Evolutionary conservation across 2,329 filamentous ascomycete species (phyloP), one percentile per base, ranked within the genome.

Genomic region (Aureobasidium sp.): DNA sequence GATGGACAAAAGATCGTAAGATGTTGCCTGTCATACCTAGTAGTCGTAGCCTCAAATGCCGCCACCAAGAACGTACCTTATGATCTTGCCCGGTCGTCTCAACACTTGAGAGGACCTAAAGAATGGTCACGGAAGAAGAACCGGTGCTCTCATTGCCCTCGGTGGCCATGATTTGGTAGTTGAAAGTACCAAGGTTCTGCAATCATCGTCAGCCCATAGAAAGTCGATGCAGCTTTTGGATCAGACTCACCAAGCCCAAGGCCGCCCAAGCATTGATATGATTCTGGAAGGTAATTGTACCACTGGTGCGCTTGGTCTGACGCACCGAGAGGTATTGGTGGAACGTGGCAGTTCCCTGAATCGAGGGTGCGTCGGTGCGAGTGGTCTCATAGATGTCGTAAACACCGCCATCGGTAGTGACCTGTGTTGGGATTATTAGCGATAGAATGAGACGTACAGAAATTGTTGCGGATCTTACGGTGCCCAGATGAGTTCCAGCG

Each of bases 291-390:
- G 76, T 80, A 64, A 85, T 78, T 7, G 77, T 80, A 3, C 82
- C 82, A 59, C 76, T 74, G 27, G 75, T 74, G 53, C 81, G 76
- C 76, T 83, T 82, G 61, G 65, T 73, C 64, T 74, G 71, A 63
- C 81, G 76, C 23, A 84, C 77, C 23, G 77, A 79, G 77, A 78
- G 83, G 69, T 79, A 84, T 73, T 83, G 80, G 69, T 77, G 74
- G 70, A 84, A 84, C 42, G 80, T 83, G 20, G 73, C 66, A 12
- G 80, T 82, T 50, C 81, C 82, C n/a, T 80, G 73, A 66, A 84
- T 83, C 1, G 76, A 79, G 0, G 81, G 80, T 67, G 65, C 66
- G 53, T 71, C 69, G 57, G 74, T 75, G 39, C 81, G 80, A 0
- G 76, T 80, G 52, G 74, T 78, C 51, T 74, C 73, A 69, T 77